Evolutionary conservation across 2,329 filamentous ascomycete species (phyloP).

Genomic region (Fusarium staphyleae): DNA sequence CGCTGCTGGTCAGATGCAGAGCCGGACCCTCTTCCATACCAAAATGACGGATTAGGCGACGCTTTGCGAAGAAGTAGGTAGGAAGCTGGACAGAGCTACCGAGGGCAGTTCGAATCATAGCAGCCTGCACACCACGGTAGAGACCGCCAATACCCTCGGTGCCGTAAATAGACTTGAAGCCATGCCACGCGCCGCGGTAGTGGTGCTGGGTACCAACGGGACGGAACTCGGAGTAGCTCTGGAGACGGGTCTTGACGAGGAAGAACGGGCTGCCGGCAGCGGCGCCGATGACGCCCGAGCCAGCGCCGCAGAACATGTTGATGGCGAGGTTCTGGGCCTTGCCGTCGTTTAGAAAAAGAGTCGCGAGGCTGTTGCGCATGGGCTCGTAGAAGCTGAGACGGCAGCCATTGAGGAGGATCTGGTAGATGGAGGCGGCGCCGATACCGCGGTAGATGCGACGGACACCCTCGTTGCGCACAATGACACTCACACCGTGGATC

Average conservation of each 20-base stretch:
- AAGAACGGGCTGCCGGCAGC: conserved; percentile 97
- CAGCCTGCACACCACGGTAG: conserved; percentile 89
- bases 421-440: conserved; percentile 93
- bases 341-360: conserved; percentile 73
- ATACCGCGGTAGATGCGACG: conserved; percentile 87
- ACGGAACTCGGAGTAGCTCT: conserved; percentile 90
- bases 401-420: conserved; percentile 95
- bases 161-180: conserved; percentile 78
- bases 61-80: conserved; percentile 98
- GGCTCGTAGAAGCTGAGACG: conserved; percentile 98
- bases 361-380: conserved; percentile 75
- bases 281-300: conserved; percentile 88
- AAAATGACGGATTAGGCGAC: conserved; percentile 79
- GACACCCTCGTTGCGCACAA: conserved; percentile 88
- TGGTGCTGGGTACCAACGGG: conserved; percentile 97
- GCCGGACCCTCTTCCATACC: conserved; percentile 91
- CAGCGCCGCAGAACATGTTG: conserved; percentile 92
- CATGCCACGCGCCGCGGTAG: conserved; percentile 86
- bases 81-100: conserved; percentile 95
- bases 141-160: conserved; percentile 80
- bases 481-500: conserved; percentile 88
- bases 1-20: conserved; percentile 87
- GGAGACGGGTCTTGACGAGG: conserved; percentile 93
- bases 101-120: conserved; percentile 95
- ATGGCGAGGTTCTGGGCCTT: conserved; percentile 84